phyloP scores from a whole-genome alignment of 1,284 basidiomycete genomes.

The Moesziomyces globuligerus region DNA sequence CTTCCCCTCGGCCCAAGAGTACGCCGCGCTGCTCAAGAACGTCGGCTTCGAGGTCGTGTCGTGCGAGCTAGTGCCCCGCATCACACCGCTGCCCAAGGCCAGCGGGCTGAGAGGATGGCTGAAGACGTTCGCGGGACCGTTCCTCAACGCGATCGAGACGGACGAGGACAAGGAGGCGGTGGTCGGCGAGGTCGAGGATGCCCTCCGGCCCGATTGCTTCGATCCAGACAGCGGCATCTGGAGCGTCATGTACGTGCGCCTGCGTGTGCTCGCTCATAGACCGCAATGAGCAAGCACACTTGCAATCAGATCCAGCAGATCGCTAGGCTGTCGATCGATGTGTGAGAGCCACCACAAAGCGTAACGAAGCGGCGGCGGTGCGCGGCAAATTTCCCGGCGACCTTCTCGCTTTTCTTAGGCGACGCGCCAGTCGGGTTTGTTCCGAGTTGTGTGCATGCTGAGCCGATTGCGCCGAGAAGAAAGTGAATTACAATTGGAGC shows the following conservation, averaged over 20 bases:
- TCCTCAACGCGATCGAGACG: slow-evolving; percentile 21
- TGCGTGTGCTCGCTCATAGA: slow-evolving; percentile 28
- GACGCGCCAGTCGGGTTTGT: no score
- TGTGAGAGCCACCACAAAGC: neutral
- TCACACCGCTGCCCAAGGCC: slow-evolving; percentile 21
- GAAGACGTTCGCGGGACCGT: slow-evolving; percentile 33
- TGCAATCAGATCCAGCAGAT: neutral
- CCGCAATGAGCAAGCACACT: neutral
- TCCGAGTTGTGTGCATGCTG: neutral
- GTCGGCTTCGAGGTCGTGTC: slow-evolving; percentile 24
- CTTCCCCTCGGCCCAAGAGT: slow-evolving; percentile 27
- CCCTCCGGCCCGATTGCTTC: slow-evolving; percentile 22
- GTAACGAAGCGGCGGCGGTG: neutral
- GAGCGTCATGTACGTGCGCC: slow-evolving; percentile 42
- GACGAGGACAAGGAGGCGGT: slow-evolving; percentile 14
- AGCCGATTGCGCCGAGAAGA: neutral
- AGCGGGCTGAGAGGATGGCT: slow-evolving; percentile 34
- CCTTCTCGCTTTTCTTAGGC: no score
- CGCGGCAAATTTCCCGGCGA: slow-evolving; percentile 19
- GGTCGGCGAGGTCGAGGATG: slow-evolving; percentile 21
- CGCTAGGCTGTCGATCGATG: no score
- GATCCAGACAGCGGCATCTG: slow-evolving; percentile 14
- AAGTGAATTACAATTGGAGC: slow-evolving; percentile 5
- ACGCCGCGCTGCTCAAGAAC: slow-evolving; percentile 8
- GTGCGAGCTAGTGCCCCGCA: slow-evolving; percentile 32